A percentile compares a stretch with the other conserved stretches of the same genome.
Evolutionary conservation across 805 yeast species (phyloP).

Genomic region (Yarrowia sp.): DNA sequence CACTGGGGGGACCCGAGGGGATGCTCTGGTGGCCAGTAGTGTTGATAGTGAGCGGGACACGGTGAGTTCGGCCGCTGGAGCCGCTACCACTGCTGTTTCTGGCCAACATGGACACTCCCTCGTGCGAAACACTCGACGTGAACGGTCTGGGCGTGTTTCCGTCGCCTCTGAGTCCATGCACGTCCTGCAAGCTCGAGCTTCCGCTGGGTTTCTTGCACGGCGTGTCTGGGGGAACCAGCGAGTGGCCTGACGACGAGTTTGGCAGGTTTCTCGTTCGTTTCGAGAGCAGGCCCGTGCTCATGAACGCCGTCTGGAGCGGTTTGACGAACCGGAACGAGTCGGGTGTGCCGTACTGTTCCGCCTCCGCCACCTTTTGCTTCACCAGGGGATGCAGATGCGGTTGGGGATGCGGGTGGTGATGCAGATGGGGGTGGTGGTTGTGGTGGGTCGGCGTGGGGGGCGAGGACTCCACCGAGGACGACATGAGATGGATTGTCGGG

Average conservation of each 20-base stretch:
- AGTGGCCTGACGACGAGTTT: conserved; percentile 40
- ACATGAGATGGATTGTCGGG: conserved; percentile 44
- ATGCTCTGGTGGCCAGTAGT: conserved; percentile 22
- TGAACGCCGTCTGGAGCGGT: conserved; percentile 85
- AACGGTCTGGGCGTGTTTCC: conserved; percentile 17
- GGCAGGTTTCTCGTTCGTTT: conserved; percentile 59
- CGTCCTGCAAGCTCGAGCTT: conserved; percentile 23
- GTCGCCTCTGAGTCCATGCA: conserved; percentile 1
- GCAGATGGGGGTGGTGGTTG: conserved; percentile 31
- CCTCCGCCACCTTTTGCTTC: conserved; percentile 2
- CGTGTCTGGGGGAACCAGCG: conserved; percentile 63
- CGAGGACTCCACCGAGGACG: conserved; percentile 42
- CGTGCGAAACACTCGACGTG: conserved; percentile 6
- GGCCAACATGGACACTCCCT: conserved; percentile 7
- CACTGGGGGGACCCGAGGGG: conserved; percentile 25
- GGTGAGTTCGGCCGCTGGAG: background rate
- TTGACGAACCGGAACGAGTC: conserved; percentile 72
- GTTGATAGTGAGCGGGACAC: conserved; percentile 23
- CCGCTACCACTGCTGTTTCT: background rate
- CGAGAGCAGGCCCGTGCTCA: conserved; percentile 73
- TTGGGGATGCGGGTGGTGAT: conserved; percentile 27
- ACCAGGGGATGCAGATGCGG: conserved; percentile 27
- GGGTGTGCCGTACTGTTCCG: conserved; percentile 55
- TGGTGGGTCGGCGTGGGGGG: conserved; percentile 38
- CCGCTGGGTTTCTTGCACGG: conserved; percentile 61